Evolutionary conservation across 768 basidiomycete genomes (phyloP).

Genomic region (Tulasnella sp.): DNA sequence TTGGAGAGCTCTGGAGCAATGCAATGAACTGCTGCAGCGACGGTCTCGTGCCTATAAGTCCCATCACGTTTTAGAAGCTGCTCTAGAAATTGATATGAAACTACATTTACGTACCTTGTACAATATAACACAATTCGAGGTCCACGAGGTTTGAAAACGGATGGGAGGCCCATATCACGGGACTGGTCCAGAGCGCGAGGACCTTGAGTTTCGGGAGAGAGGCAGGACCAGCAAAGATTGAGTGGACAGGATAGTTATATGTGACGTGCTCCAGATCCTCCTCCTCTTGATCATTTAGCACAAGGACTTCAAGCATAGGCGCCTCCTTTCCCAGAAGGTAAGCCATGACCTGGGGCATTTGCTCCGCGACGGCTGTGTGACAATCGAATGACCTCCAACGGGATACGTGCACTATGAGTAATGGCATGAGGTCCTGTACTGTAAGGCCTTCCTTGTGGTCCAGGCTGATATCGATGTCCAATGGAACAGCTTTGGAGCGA

Average conservation of each 20-base stretch:
- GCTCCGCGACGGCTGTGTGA: not conserved
- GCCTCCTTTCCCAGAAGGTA: not conserved
- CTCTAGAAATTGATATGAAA: too few species aligned
- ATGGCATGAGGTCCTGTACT: not conserved
- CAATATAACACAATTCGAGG: constrained; percentile 2
- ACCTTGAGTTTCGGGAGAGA: not conserved
- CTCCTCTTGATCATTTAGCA: not conserved
- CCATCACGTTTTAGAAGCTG: not conserved
- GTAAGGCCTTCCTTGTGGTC: not conserved
- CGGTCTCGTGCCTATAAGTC: not conserved
- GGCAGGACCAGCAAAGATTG: not conserved
- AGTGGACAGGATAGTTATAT: not conserved
- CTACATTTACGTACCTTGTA: too few species aligned
- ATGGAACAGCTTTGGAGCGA: not conserved
- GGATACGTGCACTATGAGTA: not conserved
- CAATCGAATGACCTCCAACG: constrained; percentile 4
- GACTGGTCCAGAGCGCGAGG: not conserved
- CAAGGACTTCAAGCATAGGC: not conserved
- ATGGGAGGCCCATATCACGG: not conserved
- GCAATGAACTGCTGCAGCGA: not conserved
- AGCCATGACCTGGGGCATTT: not conserved
- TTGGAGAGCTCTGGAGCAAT: not conserved
- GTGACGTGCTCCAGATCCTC: not conserved
- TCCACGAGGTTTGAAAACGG: not conserved
- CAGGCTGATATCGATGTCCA: not conserved